These are phyloP conservation scores for Epichloe coenophiala DNA, from an alignment of 2,329 filamentous ascomycete species.

Conservation along the genomic window DNA sequence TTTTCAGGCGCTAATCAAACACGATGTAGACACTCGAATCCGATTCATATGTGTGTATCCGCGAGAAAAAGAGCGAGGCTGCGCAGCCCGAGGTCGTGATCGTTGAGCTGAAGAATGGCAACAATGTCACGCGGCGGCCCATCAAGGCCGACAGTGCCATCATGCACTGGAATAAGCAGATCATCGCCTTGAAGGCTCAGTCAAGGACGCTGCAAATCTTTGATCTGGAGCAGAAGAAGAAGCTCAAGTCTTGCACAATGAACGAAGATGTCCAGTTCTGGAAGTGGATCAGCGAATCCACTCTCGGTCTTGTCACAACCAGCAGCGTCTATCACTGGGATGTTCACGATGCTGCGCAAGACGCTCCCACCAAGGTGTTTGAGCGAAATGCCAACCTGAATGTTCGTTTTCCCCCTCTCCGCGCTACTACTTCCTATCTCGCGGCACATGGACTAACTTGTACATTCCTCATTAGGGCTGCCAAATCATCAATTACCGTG, in stretches of 20 bases:
- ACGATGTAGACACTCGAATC: slow-evolving; percentile 78
- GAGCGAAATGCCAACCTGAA: slow-evolving; percentile 83
- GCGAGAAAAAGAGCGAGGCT: slow-evolving; percentile 79
- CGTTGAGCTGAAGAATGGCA: slow-evolving; percentile 92
- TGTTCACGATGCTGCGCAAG: slow-evolving; percentile 72
- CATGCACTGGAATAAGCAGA: slow-evolving; percentile 95
- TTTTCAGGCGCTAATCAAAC: background rate
- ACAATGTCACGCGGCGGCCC: slow-evolving; percentile 84
- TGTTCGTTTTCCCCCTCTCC: slow-evolving; percentile 37
- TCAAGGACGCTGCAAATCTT: slow-evolving; percentile 94
- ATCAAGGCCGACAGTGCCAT: slow-evolving; percentile 99
- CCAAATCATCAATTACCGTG: slow-evolving; percentile 99
- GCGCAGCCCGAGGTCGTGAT: slow-evolving; percentile 91
- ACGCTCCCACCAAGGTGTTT: slow-evolving; percentile 77
- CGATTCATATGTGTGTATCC: slow-evolving; percentile 89
- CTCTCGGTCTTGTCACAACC: slow-evolving; percentile 81
- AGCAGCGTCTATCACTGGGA: slow-evolving; percentile 95
- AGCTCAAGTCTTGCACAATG: slow-evolving; percentile 94
- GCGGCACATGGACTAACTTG: background rate
- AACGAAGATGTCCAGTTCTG: slow-evolving; percentile 96
- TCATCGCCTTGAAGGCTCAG: slow-evolving; percentile 94
- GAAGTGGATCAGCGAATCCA: slow-evolving; percentile 94
- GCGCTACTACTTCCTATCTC: background rate
- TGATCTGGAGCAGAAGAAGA: slow-evolving; percentile 82
- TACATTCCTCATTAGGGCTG: slow-evolving; percentile 48